phyloP scores from a whole-genome alignment of 2,329 filamentous ascomycete genomes.

The Karstenula rhodostoma region DNA sequence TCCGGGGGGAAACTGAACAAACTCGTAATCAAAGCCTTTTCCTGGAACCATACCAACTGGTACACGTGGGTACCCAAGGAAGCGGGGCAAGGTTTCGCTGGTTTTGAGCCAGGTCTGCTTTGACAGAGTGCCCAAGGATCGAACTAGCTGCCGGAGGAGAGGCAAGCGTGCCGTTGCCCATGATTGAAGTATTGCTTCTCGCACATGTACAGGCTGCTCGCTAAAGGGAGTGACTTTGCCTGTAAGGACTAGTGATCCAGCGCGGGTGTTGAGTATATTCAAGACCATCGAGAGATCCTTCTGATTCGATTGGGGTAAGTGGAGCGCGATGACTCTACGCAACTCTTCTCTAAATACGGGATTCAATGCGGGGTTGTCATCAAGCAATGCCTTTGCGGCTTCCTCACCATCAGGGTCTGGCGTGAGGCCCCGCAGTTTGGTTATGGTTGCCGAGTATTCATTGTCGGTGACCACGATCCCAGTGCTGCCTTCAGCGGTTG shows the following conservation, averaged over 20 bases:
- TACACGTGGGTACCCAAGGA: conserved; percentile 67
- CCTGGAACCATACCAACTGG: conserved; percentile 64
- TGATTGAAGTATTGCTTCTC: conserved; percentile 67
- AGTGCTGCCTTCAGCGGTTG: conserved; percentile 43
- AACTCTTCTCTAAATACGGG: conserved; percentile 63
- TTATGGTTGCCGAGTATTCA: conserved; percentile 60
- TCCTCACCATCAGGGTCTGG: conserved; percentile 45
- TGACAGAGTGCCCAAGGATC: conserved; percentile 63
- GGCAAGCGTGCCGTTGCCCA: conserved; percentile 69
- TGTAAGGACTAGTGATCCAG: conserved; percentile 71
- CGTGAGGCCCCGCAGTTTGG: conserved; percentile 37
- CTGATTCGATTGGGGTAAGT: conserved; percentile 58
- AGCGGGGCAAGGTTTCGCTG: conserved; percentile 61
- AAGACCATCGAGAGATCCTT: conserved; percentile 62
- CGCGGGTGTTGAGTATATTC: conserved; percentile 63
- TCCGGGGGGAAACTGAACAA: conserved; percentile 67
- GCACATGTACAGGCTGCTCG: conserved; percentile 66
- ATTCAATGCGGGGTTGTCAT: conserved; percentile 60
- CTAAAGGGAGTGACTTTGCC: conserved; percentile 71
- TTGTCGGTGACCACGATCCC: conserved; percentile 59
- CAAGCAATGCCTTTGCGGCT: conserved; percentile 62
- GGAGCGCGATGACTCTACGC: conserved; percentile 56
- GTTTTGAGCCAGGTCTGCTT: conserved; percentile 65
- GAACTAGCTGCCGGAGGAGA: conserved; percentile 63
- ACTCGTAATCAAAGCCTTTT: conserved; percentile 64